A percentile compares a stretch with the other conserved stretches of the same genome.
Evolutionary conservation across 2,329 filamentous ascomycete genomes (phyloP).

Genomic region (Colletotrichum zoysiae): DNA sequence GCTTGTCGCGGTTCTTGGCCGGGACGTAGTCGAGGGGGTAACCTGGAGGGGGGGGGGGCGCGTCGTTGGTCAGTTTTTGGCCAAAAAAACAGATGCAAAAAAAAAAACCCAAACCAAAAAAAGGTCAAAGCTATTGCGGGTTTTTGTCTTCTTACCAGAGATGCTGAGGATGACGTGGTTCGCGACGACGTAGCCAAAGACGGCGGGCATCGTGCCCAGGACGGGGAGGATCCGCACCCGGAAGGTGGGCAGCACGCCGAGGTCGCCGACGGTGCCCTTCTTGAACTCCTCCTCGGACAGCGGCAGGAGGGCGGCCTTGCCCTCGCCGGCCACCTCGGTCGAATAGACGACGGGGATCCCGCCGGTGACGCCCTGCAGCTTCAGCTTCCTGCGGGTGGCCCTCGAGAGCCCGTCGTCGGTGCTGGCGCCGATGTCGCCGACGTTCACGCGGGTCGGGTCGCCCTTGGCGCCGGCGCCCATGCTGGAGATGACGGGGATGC

Average conservation of each 20-base stretch:
- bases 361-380: constrained; percentile 80
- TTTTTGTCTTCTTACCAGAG: constrained; percentile 52
- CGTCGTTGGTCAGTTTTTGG: constrained; percentile 4
- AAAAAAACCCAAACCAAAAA: too few species aligned
- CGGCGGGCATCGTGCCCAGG: constrained; percentile 94
- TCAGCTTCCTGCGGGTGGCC: constrained; percentile 83
- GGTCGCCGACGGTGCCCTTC: constrained; percentile 87
- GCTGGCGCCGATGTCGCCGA: constrained; percentile 90
- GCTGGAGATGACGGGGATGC: constrained; percentile 86
- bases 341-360: constrained; percentile 95
- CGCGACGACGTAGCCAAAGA: constrained; percentile 91
- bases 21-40: constrained; percentile 90
- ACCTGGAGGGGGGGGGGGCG: constrained; percentile 57
- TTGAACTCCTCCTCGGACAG: constrained; percentile 88
- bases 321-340: constrained; percentile 88
- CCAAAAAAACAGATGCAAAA: too few species aligned
- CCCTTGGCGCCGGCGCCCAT: constrained; percentile 99
- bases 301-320: constrained; percentile 90
- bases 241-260: constrained; percentile 92
- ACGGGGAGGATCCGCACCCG: constrained; percentile 95
- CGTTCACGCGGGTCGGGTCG: constrained; percentile 82
- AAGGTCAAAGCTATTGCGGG: background rate
- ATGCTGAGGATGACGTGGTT: constrained; percentile 93
- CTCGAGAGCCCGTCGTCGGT: constrained; percentile 91
- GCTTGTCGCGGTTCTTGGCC: constrained; percentile 86